Conservation (phyloP, 306 rosid genomes). For the Gleditsia sinensis region DNA sequence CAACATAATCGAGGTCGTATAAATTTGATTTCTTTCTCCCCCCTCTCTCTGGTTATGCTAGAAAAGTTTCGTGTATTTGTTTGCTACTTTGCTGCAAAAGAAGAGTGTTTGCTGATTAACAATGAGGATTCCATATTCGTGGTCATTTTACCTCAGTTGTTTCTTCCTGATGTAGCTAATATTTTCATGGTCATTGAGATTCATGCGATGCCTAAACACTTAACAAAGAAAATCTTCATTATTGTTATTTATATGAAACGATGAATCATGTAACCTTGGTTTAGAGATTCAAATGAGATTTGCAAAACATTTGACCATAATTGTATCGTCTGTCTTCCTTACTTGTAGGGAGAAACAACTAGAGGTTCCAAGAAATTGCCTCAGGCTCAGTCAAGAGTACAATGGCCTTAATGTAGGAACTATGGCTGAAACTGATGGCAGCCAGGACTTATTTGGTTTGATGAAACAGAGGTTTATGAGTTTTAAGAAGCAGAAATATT, state of each 20-base stretch:
- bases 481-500: slow-evolving; percentile 67
- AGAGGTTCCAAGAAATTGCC: slow-evolving; percentile 35
- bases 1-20: too few relatives aligned
- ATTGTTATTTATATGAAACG: neutral
- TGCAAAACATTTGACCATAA: slow-evolving; percentile 1
- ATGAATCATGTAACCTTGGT: neutral
- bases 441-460: slow-evolving; percentile 53
- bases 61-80: neutral
- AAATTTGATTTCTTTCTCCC: neutral
- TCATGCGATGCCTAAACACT: neutral
- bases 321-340: neutral
- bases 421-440: slow-evolving; percentile 37
- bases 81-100: neutral
- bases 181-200: neutral
- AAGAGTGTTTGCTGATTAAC: neutral
- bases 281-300: slow-evolving; percentile 11
- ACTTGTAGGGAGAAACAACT: slow-evolving; percentile 40
- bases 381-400: slow-evolving; percentile 29
- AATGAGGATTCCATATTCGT: neutral
- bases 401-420: slow-evolving; percentile 24
- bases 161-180: neutral
- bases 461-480: slow-evolving; percentile 72
- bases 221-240: neutral
- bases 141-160: neutral
- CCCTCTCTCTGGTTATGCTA: neutral